phyloP scores from a whole-genome alignment of 2,329 filamentous ascomycete genomes.

The Fusarium burgessii region DNA sequence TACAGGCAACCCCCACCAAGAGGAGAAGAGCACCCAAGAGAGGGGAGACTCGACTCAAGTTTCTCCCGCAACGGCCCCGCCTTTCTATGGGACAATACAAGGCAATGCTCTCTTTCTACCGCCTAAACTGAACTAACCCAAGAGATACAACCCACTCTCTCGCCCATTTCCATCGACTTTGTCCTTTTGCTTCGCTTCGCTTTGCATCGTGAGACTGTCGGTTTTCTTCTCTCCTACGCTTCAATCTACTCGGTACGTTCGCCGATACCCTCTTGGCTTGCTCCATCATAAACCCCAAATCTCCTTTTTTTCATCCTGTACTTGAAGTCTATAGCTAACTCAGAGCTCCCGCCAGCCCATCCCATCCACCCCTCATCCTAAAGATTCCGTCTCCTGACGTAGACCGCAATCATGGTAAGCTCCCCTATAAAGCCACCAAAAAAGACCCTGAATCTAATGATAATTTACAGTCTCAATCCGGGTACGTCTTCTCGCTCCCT shows the following conservation, averaged over 20 bases:
- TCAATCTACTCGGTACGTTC: constrained; percentile 37
- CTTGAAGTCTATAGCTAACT: constrained; percentile 41
- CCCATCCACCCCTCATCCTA: constrained; percentile 45
- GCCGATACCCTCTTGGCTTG: constrained; percentile 1
- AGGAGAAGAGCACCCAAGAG: constrained; percentile 19
- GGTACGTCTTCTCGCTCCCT: constrained; percentile 58
- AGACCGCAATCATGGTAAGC: constrained; percentile 58
- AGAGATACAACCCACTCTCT: constrained; percentile 35
- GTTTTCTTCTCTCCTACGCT: constrained; percentile 26
- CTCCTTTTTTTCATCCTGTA: neutral
- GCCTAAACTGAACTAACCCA: constrained; percentile 34
- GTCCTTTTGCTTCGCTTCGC: constrained; percentile 36
- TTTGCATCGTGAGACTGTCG: constrained; percentile 40
- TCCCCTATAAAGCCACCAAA: constrained; percentile 27
- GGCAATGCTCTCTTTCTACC: constrained; percentile 33
- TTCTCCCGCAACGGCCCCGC: constrained; percentile 50
- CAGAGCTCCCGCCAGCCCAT: constrained; percentile 43
- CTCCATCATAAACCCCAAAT: neutral
- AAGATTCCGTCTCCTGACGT: constrained; percentile 47
- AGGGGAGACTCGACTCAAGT: constrained; percentile 45
- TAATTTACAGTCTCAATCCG: constrained; percentile 71
- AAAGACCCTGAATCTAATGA: constrained; percentile 31
- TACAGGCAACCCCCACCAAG: constrained; percentile 50
- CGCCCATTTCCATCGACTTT: constrained; percentile 39
- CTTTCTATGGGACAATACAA: constrained; percentile 39